Evolutionary conservation across 164 flowering plant genomes (phyloP).

Genomic region (Chimonanthus salicifolius): DNA sequence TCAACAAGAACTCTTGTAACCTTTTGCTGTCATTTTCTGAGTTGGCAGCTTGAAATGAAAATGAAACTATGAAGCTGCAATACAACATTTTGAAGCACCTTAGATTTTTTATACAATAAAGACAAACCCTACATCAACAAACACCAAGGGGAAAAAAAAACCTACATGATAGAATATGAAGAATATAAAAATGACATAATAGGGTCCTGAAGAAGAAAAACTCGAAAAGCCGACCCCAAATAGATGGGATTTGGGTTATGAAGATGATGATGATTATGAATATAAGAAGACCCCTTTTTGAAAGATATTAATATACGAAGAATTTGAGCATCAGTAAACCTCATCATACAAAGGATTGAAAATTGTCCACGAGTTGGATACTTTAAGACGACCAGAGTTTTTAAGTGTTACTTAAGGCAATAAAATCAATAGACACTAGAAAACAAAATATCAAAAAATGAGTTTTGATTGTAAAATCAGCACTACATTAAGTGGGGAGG

Average conservation of each 20-base stretch:
- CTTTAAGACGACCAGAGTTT: neutral
- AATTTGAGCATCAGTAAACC: neutral
- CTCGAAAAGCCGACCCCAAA: no score
- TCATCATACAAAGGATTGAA: neutral
- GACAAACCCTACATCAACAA: no score
- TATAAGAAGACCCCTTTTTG: no score
- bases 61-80: slow-evolving; percentile 42
- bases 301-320: no score
- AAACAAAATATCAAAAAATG: neutral
- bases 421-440: neutral
- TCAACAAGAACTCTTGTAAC: slow-evolving; percentile 41
- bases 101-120: slow-evolving; percentile 1
- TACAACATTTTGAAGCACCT: neutral
- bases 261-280: no score
- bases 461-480: neutral
- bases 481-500: neutral
- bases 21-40: slow-evolving; percentile 42
- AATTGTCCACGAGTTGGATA: neutral
- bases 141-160: no score
- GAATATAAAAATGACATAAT: no score
- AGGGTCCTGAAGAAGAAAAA: no score
- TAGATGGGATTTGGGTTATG: no score
- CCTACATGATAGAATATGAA: no score
- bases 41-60: slow-evolving; percentile 34
- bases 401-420: neutral